Base-by-base conservation (phyloP, 306 rosid genomes). In the Quillaja saponaria region DNA sequence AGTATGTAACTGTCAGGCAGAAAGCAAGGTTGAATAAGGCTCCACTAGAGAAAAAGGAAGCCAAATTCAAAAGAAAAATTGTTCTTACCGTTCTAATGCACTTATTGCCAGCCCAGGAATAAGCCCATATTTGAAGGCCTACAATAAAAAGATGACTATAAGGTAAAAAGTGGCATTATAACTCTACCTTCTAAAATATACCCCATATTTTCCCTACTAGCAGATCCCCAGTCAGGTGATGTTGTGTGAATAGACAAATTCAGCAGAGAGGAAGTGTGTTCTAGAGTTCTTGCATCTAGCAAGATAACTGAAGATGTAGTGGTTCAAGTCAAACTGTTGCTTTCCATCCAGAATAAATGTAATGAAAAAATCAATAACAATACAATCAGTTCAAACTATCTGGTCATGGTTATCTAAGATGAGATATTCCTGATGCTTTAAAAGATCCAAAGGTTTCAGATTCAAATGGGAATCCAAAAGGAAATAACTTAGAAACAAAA, bases 121-220 rank as follows among this genome's bases (percentile, higher is more conserved):
- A 62, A 92, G 88, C 63, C 96, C 98, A 47, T 84, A 74, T 11
- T 92, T 87, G 66, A 86, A 91, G 58, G 96, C 96, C 98, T 91
- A 51, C 62, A 73, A 71, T 37, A 14, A 64, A 52, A 68, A 72
- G 28, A 52, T 48, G 44, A 40, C 28, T 40, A 35, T 37, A 47
- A 65, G 45, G 59, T 71, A 50, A 72, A 18, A 51, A 64, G 47
- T 67, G 53, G 42, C n/a, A 53, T 11, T 38, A 46, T 55, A 58
- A 39, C 39, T 55, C 13, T 39, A 41, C 55, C 35, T 13, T 9
- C 8, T 41, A 58, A 58, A 35, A 52, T 10, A 66, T 42, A 54
- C 58, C 55, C n/a, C n/a, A n/a, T n/a, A n/a, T n/a, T n/a, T n/a
- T n/a, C n/a, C n/a, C n/a, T n/a, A n/a, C n/a, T n/a, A n/a, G n/a